Base-by-base conservation (phyloP, 176 grass and related monocot species). In the Bothriochloa decipiens region DNA sequence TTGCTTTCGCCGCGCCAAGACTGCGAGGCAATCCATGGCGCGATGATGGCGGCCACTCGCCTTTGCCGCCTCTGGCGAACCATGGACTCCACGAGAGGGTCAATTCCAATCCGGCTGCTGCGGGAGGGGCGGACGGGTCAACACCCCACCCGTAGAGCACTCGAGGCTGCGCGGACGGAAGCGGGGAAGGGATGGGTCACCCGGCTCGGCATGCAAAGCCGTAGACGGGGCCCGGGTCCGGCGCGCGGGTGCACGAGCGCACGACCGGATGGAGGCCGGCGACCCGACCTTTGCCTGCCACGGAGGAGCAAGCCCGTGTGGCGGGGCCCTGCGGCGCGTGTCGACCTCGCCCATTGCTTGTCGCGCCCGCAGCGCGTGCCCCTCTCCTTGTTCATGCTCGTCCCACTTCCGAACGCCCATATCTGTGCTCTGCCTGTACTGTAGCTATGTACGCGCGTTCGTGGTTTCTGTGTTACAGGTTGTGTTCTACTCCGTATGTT, bases 121-220 rank as follows among this genome's bases (percentile, higher is more conserved):
- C 9, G 16, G 25, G 20, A 8, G 10, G 14, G n/a, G 2, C 61
- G 39, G 22, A 1, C 1, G 65, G 61, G 68, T 84, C 87, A 89
- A 74, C 69, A 47, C 27, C 22, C 26, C 82, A 68, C 68, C 87
- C 69, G 35, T 86, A 65, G 78, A 86, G 83, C 83, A 27, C 83
- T 85, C 68, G 65, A 90, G 52, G 33, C 70, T 72, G 81, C 72
- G 81, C 74, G 74, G 67, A 47, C 22, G 40, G 12, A 74, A 74
- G 11, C 8, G 13, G 14, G 12, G 39, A 23, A 5, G 47, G 1
- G 13, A 50, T 47, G 3, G 42, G 25, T n/a, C 39, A 23, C 75
- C 43, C 17, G 42, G 39, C 11, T 18, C 20, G 75, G 8, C 72
- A 32, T 32, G 29, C 29, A 39, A 77, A 70, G 79, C 78, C 62